Percentiles rank a stretch among this genome's conserved stretches.
Evolutionary conservation across 176 grass and related monocot genomes (phyloP).

Genomic region (Calamus simplicifolius): DNA sequence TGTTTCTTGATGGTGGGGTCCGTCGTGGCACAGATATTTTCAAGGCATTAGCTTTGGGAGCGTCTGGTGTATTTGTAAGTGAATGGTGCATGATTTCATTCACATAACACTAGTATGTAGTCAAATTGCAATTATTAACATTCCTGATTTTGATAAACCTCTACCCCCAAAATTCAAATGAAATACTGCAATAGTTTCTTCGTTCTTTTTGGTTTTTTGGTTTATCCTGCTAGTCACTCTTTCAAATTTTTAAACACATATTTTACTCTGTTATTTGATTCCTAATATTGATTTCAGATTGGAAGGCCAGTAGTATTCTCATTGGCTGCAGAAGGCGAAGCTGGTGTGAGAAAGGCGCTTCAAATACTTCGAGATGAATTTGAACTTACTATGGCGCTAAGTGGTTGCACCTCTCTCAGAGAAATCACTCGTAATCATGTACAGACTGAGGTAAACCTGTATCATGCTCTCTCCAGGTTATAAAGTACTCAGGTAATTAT

Average conservation of each 20-base stretch:
- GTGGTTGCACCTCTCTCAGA: conserved; percentile 57
- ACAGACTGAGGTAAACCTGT: conserved; percentile 37
- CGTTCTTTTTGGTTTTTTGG: too few species aligned
- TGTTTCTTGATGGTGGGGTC: conserved; percentile 86
- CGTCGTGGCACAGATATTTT: conserved; percentile 92
- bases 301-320: conserved; percentile 65
- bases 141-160: too few species aligned
- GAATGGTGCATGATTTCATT: not conserved
- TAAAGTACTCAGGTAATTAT: not conserved
- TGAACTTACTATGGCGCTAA: conserved; percentile 77
- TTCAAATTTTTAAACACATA: too few species aligned
- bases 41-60: conserved; percentile 80
- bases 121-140: too few species aligned
- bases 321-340: conserved; percentile 70
- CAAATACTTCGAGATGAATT: conserved; percentile 73
- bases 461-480: conserved; percentile 26
- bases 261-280: too few species aligned
- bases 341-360: conserved; percentile 52
- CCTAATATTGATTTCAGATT: conserved; percentile 32
- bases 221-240: too few species aligned
- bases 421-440: conserved; percentile 54
- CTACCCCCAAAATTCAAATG: too few species aligned
- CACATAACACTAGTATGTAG: too few species aligned
- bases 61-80: conserved; percentile 88
- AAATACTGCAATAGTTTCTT: too few species aligned